phyloP scores from a whole-genome alignment of 768 basidiomycete genomes.

The Lepiota brunneoincarnata region DNA sequence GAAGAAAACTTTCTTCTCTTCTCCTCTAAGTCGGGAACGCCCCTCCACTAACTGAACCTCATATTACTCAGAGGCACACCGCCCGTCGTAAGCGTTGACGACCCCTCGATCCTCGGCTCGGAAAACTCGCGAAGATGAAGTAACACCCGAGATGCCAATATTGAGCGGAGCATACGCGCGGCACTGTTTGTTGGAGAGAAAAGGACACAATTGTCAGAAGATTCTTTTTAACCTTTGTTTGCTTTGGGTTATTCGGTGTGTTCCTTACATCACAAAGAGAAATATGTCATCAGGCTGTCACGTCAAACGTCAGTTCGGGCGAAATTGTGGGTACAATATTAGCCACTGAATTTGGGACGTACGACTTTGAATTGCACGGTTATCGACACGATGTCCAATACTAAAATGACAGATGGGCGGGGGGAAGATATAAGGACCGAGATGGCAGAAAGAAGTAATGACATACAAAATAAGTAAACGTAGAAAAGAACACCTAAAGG shows the following conservation, averaged over 20 bases:
- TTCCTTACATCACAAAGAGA: neutral
- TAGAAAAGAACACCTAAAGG: constrained; percentile 2
- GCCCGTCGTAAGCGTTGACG: neutral
- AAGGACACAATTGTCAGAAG: too few species aligned
- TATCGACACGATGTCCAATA: neutral
- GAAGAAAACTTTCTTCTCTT: too few species aligned
- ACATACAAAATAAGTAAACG: neutral
- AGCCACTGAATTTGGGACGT: neutral
- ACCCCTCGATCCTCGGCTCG: neutral
- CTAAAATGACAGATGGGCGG: neutral
- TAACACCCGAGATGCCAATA: neutral
- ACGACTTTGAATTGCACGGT: neutral
- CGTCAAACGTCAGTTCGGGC: neutral
- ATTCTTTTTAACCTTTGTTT: too few species aligned
- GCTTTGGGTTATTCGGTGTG: too few species aligned
- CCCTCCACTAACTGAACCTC: too few species aligned
- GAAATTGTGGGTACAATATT: too few species aligned
- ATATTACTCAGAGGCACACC: too few species aligned
- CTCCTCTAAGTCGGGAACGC: too few species aligned
- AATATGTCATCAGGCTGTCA: neutral
- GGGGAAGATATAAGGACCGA: too few species aligned
- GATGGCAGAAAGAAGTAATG: neutral
- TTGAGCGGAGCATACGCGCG: neutral
- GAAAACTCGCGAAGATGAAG: neutral
- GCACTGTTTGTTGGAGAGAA: neutral